Base-by-base conservation (phyloP, 2,329 filamentous ascomycete genomes). In the Epichloe gansuensis region DNA sequence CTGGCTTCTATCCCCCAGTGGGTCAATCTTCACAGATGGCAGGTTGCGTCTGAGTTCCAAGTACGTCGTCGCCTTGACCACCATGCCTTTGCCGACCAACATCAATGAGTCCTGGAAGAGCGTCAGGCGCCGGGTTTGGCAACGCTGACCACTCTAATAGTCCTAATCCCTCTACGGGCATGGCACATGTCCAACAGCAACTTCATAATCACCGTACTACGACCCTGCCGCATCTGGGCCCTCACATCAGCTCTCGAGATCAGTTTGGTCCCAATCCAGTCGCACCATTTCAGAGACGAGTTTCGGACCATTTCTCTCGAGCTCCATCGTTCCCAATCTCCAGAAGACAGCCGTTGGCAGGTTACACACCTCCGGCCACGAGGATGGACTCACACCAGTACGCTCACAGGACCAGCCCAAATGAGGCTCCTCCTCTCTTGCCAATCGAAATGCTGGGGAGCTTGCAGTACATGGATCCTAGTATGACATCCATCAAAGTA, bases 381-480 rank as follows among this genome's bases (percentile, higher is more conserved):
- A 77, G 72, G 58, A 80, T 81, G 76, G 76, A 78, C 53, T 57
- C 62, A 17, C 61, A 60, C 55, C 70, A 67, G 59, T 75, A 65
- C 66, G 65, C 66, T 39, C 59, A 59, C 47, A 57, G 64, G 52
- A 52, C 59, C 15, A 47, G 38, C 17, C 52, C 57, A 44, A 63
- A 67, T 50, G 73, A 67, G 56, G 74, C 80, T 35, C 80, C 80
- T 46, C 80, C 80, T 8, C 70, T 83, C 23, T 63, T 69, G 57
- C 58, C 70, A 6, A 69, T 79, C 50, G 72, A 72, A 31, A 74
- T 73, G 39, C 72, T 83, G 50, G 80, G 80, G 42, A 76, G 76
- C n/a, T 75, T 89, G 52, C 75, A 76, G 53, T 85, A 83, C 60
- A 72, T 69, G 3, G 78, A 87, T 48, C 66, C 62, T 6, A 65